A percentile compares a stretch with the other conserved stretches of the same genome.
phyloP scores from a whole-genome alignment of 2,329 filamentous ascomycete species.

The Aspergillus phoenicis region DNA sequence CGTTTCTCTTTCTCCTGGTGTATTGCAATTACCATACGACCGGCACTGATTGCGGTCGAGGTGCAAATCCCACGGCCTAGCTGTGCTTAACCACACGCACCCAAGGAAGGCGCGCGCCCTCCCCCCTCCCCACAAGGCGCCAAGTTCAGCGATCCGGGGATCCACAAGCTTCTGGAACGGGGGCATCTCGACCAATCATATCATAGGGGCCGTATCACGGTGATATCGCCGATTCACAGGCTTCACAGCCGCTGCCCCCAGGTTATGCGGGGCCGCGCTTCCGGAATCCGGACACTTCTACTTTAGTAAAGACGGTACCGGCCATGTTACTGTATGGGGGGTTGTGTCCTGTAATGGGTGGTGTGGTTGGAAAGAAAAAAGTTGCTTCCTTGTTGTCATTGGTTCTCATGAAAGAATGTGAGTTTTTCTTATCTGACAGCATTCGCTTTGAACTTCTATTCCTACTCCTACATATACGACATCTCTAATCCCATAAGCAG shows the following conservation, averaged over 20 bases:
- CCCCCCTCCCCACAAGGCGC: constrained; percentile 23
- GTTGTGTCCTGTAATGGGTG: neutral
- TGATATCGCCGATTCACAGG: constrained; percentile 25
- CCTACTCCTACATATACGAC: neutral
- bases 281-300: constrained; percentile 20
- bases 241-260: constrained; percentile 21
- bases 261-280: constrained; percentile 28
- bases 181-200: constrained; percentile 19
- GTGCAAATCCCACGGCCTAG: constrained; percentile 14
- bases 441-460: neutral
- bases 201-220: constrained; percentile 14
- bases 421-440: constrained; percentile 1
- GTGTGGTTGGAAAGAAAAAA: neutral
- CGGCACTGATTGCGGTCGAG: constrained; percentile 5
- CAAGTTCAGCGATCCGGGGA: constrained; percentile 25
- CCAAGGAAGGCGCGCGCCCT: neutral
- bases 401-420: no score
- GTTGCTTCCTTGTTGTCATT: no score
- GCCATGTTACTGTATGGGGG: neutral
- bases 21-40: neutral
- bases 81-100: constrained; percentile 18
- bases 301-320: constrained; percentile 7
- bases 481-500: no score
- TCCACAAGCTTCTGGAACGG: constrained; percentile 31
- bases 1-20: no score